Evolutionary conservation across 352 stramenopile genomes (phyloP), one percentile per base, ranked within the genome.

Genomic region (Pythium biforme): DNA sequence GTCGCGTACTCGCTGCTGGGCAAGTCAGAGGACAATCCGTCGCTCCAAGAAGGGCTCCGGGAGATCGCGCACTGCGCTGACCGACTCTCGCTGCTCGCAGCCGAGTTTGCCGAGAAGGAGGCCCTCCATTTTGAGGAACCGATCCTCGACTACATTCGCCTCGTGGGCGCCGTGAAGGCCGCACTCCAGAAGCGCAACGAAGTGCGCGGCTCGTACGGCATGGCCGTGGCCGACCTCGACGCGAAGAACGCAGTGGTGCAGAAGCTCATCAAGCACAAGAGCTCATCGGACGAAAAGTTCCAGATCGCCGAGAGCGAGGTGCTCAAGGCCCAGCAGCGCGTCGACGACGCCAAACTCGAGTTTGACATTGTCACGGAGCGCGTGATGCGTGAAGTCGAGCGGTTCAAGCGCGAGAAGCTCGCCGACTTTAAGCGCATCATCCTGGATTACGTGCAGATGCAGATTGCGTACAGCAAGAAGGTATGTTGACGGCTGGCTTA

Each of bases 391-490:
- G 96, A 99, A 73, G 94, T 99, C n/a, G 95, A 98, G 74, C 83
- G 95, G 12, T 99, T 99, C 77, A 98, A 98, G 66, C 77, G 89
- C 4, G 92, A 98, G 59, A 98, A 98, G 51, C 77, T 97, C 0
- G 84, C 88, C 8, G 96, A 99, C 62, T 98, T 99, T 67, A 97
- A 97, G 64, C 82, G 85, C 46, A 98, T 97, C 55, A 92, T 99
- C 17, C 76, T 98, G 62, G 92, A 98, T 46, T 99, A 98, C 77
- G 98, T 98, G 67, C 83, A 97, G 55, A 87, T 98, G 70, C 94
- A 99, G 72, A 97, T 98, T 62, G 88, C 97, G 60, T 98, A 98
- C 81, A 99, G 97, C 75, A 96, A 97, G 62, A 88, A 92, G 72
- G 88, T 94, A 48, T 39, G 52, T 58, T 9, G 22, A n/a, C n/a